phyloP scores from a whole-genome alignment of 768 basidiomycete species.

The Exidia glandulosa region DNA sequence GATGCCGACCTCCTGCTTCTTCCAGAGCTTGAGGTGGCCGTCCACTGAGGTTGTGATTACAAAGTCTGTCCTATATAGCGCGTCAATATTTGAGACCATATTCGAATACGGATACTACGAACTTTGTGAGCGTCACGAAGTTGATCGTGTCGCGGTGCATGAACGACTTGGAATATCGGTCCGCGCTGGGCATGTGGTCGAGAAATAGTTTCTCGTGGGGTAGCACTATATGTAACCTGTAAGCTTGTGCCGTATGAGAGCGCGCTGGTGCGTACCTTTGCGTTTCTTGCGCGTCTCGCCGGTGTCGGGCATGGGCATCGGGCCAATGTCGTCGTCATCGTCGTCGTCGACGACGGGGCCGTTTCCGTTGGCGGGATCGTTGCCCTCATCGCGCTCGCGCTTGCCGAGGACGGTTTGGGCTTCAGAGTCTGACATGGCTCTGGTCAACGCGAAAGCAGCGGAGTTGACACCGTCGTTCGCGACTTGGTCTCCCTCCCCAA shows the following conservation, averaged over 20 bases:
- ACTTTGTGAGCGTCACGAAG: conserved; percentile 84
- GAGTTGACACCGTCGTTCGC: not conserved
- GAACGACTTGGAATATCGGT: conserved; percentile 94
- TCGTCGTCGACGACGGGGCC: conserved; percentile 38
- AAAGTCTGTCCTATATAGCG: conserved; percentile 72
- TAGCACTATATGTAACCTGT: conserved; percentile 44
- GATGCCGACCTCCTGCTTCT: conserved; percentile 90
- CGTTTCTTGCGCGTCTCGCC: conserved; percentile 60
- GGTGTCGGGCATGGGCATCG: conserved; percentile 69
- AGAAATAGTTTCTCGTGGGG: conserved; percentile 90
- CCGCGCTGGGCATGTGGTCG: conserved; percentile 81
- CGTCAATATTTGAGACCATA: not conserved
- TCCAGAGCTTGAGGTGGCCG: conserved; percentile 97
- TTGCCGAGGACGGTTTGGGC: conserved; percentile 48
- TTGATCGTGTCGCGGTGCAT: conserved; percentile 95
- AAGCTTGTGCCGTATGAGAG: conserved; percentile 1
- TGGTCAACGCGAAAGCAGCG: not conserved
- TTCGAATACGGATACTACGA: conserved; percentile 13
- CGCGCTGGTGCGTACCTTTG: conserved; percentile 45
- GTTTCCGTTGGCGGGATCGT: conserved; percentile 14
- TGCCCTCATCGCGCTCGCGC: conserved; percentile 34
- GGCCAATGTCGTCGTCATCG: conserved; percentile 74
- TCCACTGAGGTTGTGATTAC: conserved; percentile 90
- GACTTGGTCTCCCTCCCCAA: no score
- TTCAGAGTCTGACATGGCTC: not conserved